A percentile compares a stretch with the other conserved stretches of the same genome.
phyloP scores from a whole-genome alignment of 108 stramenopile species.

The Nitzschia sp. region DNA sequence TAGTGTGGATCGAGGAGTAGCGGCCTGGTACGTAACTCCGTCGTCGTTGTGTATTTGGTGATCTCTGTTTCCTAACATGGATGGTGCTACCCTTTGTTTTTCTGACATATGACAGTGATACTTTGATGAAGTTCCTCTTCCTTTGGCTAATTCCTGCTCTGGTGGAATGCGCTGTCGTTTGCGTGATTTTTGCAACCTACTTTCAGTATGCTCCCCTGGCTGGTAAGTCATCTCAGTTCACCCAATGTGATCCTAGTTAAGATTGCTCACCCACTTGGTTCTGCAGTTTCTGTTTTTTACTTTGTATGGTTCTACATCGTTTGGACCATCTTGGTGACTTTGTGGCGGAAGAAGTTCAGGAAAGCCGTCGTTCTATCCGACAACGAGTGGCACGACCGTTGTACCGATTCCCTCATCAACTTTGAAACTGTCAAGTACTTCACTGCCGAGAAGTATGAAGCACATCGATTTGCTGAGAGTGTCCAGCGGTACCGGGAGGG shows the following conservation, averaged over 20 bases:
- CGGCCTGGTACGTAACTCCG: constrained; percentile 56
- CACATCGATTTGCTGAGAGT: constrained; percentile 65
- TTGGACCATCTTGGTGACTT: constrained; percentile 88
- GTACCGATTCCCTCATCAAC: constrained; percentile 90
- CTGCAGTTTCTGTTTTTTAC: constrained; percentile 72
- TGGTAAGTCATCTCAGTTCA: constrained; percentile 2
- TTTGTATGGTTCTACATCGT: constrained; percentile 87
- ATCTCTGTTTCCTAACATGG: not conserved
- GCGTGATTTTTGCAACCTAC: constrained; percentile 86
- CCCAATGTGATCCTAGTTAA: constrained; percentile 30
- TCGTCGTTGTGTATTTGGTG: too few species aligned
- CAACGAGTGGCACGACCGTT: constrained; percentile 92
- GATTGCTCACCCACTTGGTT: constrained; percentile 49
- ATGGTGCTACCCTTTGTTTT: not conserved
- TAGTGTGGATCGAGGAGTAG: constrained; percentile 91
- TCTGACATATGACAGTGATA: constrained; percentile 9
- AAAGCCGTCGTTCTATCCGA: constrained; percentile 82
- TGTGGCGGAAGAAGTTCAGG: constrained; percentile 96
- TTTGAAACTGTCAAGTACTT: constrained; percentile 98
- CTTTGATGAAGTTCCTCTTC: constrained; percentile 90
- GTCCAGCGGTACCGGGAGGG: constrained; percentile 78
- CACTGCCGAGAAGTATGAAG: constrained; percentile 89
- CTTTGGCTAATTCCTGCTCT: constrained; percentile 91
- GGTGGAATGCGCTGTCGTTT: constrained; percentile 86
- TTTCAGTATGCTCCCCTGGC: constrained; percentile 80